These are phyloP conservation scores for Monocercomonoides exilis DNA, from an alignment of 78 protist species.

Conservation along the genomic window DNA sequence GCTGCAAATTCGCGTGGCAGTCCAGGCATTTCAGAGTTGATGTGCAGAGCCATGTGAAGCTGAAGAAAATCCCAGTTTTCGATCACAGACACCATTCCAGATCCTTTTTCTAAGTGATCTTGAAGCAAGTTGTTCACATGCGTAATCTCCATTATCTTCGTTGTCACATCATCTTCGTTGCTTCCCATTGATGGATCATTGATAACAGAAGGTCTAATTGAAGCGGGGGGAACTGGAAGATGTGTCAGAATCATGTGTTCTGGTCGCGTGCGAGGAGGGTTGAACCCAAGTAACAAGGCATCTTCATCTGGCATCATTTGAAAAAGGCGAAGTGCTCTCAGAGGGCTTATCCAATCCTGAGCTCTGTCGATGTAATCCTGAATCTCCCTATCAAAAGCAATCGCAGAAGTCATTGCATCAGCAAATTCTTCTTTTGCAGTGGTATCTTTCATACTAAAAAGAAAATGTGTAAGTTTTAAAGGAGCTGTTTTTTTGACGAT, in stretches of 20 bases:
- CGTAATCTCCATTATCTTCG: slow-evolving; percentile 60
- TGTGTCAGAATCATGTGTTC: slow-evolving; percentile 57
- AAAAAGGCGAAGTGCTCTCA: slow-evolving; percentile 40
- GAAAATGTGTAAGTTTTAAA: slow-evolving; percentile 67
- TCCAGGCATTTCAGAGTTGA: slow-evolving; percentile 27
- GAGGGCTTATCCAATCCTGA: slow-evolving; percentile 73
- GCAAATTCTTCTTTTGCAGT: background rate
- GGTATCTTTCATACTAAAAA: slow-evolving; percentile 25
- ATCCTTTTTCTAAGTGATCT: slow-evolving; percentile 2
- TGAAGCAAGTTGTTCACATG: slow-evolving; percentile 53
- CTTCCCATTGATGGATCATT: slow-evolving; percentile 44
- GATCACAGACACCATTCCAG: background rate
- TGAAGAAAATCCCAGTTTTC: slow-evolving; percentile 33
- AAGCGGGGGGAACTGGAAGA: slow-evolving; percentile 85
- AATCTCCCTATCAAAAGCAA: slow-evolving; percentile 35
- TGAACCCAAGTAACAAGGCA: slow-evolving; percentile 62
- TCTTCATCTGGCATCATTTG: slow-evolving; percentile 32
- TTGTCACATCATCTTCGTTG: slow-evolving; percentile 93
- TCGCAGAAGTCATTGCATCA: background rate
- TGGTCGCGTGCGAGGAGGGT: slow-evolving; percentile 61
- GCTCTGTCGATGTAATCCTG: slow-evolving; percentile 42
- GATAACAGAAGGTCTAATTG: slow-evolving; percentile 87
- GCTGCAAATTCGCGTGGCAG: background rate
- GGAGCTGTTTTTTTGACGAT: slow-evolving; percentile 64
- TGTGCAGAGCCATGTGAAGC: slow-evolving; percentile 7